Percentiles rank a stretch among this genome's conserved stretches.
Conservation (phyloP, 768 basidiomycete species). For the Mycena epipterygia region DNA sequence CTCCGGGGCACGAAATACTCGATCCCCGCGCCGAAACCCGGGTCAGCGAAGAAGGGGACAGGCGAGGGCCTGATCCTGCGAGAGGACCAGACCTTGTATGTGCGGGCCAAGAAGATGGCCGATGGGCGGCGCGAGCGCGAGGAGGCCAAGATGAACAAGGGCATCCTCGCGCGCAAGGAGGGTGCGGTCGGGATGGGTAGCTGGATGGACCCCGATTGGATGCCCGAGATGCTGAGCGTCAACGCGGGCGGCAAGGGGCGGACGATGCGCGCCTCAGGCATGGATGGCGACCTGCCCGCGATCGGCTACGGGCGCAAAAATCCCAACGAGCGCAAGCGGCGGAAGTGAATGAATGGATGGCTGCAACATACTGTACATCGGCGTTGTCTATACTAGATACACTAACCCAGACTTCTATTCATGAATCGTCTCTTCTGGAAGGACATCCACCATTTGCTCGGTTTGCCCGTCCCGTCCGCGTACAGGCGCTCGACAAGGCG, state of each 20-base stretch:
- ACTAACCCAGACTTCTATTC: slow-evolving; percentile 88
- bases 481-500: slow-evolving; percentile 92
- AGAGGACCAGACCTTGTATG: slow-evolving; percentile 93
- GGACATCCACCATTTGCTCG: slow-evolving; percentile 99
- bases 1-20: slow-evolving; percentile 92
- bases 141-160: slow-evolving; percentile 80
- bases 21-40: slow-evolving; percentile 91
- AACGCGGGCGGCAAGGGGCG: slow-evolving; percentile 81
- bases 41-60: slow-evolving; percentile 85
- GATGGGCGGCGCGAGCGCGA: slow-evolving; percentile 84
- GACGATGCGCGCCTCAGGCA: slow-evolving; percentile 60
- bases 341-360: slow-evolving; percentile 56
- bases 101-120: slow-evolving; percentile 83
- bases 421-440: slow-evolving; percentile 98
- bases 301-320: slow-evolving; percentile 92
- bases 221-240: slow-evolving; percentile 81
- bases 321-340: slow-evolving; percentile 84
- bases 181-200: slow-evolving; percentile 71
- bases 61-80: slow-evolving; percentile 90
- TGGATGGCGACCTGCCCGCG: slow-evolving; percentile 80
- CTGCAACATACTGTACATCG: slow-evolving; percentile 31
- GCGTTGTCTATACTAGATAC: slow-evolving; percentile 38
- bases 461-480: slow-evolving; percentile 92
- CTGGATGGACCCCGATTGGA: slow-evolving; percentile 98
- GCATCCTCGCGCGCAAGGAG: slow-evolving; percentile 64